A percentile compares a stretch with the other conserved stretches of the same genome.
These are phyloP conservation scores for Papilionanthe hybrid DNA, from an alignment of 116 monocot species.

Conservation along the genomic window DNA sequence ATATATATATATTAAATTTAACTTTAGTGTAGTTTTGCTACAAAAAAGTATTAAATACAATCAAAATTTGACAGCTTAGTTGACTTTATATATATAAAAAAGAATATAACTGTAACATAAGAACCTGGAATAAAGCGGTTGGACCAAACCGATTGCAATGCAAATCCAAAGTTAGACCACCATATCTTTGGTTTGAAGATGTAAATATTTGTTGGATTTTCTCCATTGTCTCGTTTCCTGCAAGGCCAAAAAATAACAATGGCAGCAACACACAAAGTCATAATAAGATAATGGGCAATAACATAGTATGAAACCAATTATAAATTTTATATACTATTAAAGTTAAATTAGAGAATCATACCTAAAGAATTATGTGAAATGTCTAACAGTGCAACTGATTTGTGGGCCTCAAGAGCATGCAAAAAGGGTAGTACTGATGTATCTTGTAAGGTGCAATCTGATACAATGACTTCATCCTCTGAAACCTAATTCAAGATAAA, in stretches of 20 bases:
- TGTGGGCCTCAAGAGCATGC: slow-evolving; percentile 66
- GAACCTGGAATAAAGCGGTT: slow-evolving; percentile 94
- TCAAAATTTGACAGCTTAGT: background rate
- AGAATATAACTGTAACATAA: background rate
- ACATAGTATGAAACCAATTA: background rate
- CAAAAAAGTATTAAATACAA: slow-evolving; percentile 4
- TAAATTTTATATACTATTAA: background rate
- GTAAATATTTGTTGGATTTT: slow-evolving; percentile 72
- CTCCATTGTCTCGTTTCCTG: slow-evolving; percentile 94
- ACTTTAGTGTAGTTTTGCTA: background rate
- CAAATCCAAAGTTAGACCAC: slow-evolving; percentile 83
- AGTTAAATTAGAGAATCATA: slow-evolving; percentile 15
- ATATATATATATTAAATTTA: background rate
- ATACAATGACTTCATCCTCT: slow-evolving; percentile 81
- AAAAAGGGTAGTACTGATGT: slow-evolving; percentile 72
- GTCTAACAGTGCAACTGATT: slow-evolving; percentile 66
- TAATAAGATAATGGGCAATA: background rate
- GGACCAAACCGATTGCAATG: slow-evolving; percentile 93
- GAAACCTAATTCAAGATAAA: slow-evolving; percentile 49
- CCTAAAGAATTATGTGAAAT: slow-evolving; percentile 90
- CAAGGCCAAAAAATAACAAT: background rate
- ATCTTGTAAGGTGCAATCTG: slow-evolving; percentile 85
- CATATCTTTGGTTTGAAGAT: slow-evolving; percentile 82
- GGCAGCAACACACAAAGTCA: background rate
- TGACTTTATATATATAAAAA: background rate